Base-by-base conservation (phyloP, 75 land plant species). In the Sequoiadendron giganteum region DNA sequence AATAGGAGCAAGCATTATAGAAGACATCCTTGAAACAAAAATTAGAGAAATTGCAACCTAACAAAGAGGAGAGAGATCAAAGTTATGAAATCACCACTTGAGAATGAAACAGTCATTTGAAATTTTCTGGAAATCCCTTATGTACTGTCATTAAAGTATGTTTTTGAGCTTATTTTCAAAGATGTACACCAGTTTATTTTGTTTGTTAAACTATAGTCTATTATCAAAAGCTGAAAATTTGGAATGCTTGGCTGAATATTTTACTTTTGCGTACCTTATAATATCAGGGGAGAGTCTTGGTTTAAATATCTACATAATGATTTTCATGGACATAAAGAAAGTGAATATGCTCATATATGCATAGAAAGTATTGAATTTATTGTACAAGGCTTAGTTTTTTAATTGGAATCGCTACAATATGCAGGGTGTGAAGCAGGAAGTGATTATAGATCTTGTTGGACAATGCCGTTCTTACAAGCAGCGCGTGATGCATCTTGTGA, bases 361-460 rank as follows among this genome's bases (percentile, higher is more conserved):
- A 73, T 73, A 32, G 38, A 13, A 32, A 73, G 77, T 73, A 73
- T 73, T 73, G 38, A 32, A 73, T 13, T 39, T 34, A 32, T 73
- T 11, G 0, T 8, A 73, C 38, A 34, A 73, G 77, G 34, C 77
- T 73, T 9, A 73, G 36, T 32, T 73, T 73, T 30, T 38, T 73
- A 32, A 32, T 11, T 73, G 77, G 32, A 34, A 21, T 86, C 47
- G 13, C 14, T 40, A 49, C 56, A 30, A 45, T 82, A 5, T 28
- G 82, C 86, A 96, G 97, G 94, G 91, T 87, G 88, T 92, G 25
- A 93, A 95, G 87, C 88, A 96, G 87, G 97, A 96, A 89, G 47
- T 96, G 15, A 96, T 96, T 52, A 89, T 95, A 38, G 97, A 96
- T 87, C 95, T 96, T 87, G 96, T 95, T 45, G 97, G 95, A 18